A percentile compares a stretch with the other conserved stretches of the same genome.
Evolutionary conservation across 2,329 filamentous ascomycete species (phyloP).

Genomic region (Exophiala alcalophila): DNA sequence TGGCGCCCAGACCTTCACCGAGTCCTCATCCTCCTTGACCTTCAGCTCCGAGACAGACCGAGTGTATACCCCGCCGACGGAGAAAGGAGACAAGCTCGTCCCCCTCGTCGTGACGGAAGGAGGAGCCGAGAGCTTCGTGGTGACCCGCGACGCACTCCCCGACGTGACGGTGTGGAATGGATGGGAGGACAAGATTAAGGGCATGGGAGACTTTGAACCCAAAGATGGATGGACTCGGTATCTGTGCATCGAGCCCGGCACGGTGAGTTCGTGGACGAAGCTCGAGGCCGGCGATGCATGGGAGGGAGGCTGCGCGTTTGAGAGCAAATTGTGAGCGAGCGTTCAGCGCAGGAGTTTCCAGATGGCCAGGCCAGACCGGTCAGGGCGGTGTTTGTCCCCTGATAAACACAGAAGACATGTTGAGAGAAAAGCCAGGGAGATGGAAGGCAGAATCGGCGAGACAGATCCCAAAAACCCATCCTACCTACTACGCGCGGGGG

Average conservation of each 20-base stretch:
- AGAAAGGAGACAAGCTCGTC: constrained; percentile 51
- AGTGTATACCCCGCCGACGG: constrained; percentile 68
- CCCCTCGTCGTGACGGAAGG: constrained; percentile 61
- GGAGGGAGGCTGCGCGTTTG: constrained; percentile 61
- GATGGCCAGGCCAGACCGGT: no score
- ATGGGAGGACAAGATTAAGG: constrained; percentile 78
- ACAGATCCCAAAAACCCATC: no score
- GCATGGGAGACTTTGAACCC: constrained; percentile 82
- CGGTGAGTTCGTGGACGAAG: constrained; percentile 76
- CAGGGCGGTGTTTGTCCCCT: no score
- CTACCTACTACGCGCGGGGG: no score
- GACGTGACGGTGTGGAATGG: constrained; percentile 98
- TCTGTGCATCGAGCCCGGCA: constrained; percentile 89
- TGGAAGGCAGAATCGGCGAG: no score
- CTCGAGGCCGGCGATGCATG: constrained; percentile 74
- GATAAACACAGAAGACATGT: no score
- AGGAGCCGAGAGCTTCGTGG: constrained; percentile 64
- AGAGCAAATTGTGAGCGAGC: constrained; percentile 37
- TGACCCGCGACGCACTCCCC: constrained; percentile 78
- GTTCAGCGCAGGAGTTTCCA: background rate
- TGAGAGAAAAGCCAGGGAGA: no score
- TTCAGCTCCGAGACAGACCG: constrained; percentile 82
- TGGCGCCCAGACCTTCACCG: constrained; percentile 61
- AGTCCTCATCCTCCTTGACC: constrained; percentile 61
- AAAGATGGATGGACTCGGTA: constrained; percentile 89